Base-by-base conservation (phyloP, 495 filamentous ascomycete genomes). In the Chaetomidium leptoderma region DNA sequence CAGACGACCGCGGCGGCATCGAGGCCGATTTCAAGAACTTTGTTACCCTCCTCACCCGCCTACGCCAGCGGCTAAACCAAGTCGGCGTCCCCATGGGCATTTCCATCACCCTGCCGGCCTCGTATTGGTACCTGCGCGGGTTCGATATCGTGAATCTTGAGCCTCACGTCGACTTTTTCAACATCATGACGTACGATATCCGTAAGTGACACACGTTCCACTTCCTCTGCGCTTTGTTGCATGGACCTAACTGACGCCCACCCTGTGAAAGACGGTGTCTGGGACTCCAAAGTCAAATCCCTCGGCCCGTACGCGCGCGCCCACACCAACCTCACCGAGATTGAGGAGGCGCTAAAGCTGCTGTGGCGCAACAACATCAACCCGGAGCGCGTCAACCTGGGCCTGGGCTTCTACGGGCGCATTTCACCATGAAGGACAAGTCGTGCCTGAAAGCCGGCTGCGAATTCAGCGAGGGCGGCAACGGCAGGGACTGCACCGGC, bases 251-350 rank as follows among this genome's bases (percentile, higher is more conserved):
- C 9, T 21, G 64, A n/a, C n/a, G 64, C 9, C 21, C 19, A 3
- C 27, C 14, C 30, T n/a, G 10, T 2, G 1, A 35, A 32, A 50
- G 33, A 79, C 53, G 74, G 74, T 0, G 59, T 55, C 4, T 75
- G 75, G 73, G 67, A 74, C 43, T 10, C 16, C 2, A 32, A 21
- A 0, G 46, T 52, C 14, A 59, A 63, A 23, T 53, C 40, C 6
- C 71, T 70, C 27, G 76, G 75, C 5, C 44, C 53, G 9, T 55
- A 67, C 32, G 63, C 78, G 9, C 52, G 65, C 0, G 70, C 69
- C 0, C 82, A 86, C 59, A 82, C 81, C 1, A 84, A 86, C 55
- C 53, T 83, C 0, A 83, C 81, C 0, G 82, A 83, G 63, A 84
- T 86, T 54, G 59, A 81, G 13, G 17, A 58, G 3, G 72, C 70